Percentiles rank a stretch among this genome's conserved stretches.
Evolutionary conservation across 768 basidiomycete species (phyloP).

Genomic region (Rhodotorula toruloides): DNA sequence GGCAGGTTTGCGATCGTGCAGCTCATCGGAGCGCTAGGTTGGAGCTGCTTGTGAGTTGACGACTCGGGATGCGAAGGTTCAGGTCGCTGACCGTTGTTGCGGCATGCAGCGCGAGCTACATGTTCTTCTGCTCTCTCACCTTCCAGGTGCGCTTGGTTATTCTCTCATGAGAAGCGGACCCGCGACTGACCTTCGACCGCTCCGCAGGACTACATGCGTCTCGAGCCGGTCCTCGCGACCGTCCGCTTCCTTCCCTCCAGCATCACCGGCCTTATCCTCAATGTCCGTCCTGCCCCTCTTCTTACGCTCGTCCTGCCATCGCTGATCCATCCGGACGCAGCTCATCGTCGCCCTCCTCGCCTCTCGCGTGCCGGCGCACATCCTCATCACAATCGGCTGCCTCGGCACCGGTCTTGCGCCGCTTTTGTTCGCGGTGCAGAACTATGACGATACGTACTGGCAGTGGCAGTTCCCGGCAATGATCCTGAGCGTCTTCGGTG

Average conservation of each 20-base stretch:
- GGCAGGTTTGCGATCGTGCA: conserved; percentile 10
- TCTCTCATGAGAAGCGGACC: too few species aligned
- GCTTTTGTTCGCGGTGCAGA: conserved; percentile 31
- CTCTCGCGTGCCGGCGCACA: conserved; percentile 43
- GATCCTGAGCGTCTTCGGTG: conserved; percentile 21
- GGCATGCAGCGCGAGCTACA: neutral
- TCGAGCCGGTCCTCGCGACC: conserved; percentile 18
- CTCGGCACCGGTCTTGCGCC: conserved; percentile 41
- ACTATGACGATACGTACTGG: conserved; percentile 18
- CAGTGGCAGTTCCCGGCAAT: conserved; percentile 28
- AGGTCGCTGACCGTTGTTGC: neutral
- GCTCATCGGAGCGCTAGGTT: conserved; percentile 21
- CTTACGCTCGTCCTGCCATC: too few species aligned
- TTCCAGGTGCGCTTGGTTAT: neutral
- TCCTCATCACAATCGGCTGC: conserved; percentile 44
- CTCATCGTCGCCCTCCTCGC: conserved; percentile 45
- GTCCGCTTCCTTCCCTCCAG: conserved; percentile 22
- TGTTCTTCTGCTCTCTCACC: conserved; percentile 15
- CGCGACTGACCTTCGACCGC: neutral
- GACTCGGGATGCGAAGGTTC: neutral
- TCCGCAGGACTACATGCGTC: conserved; percentile 9
- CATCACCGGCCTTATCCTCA: conserved; percentile 19
- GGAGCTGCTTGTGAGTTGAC: conserved; percentile 15
- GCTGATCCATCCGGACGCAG: conserved; percentile 1
- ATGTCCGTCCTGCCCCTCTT: neutral